Base-by-base conservation (phyloP, 208 protist genomes). In the Leishmania arabica region DNA sequence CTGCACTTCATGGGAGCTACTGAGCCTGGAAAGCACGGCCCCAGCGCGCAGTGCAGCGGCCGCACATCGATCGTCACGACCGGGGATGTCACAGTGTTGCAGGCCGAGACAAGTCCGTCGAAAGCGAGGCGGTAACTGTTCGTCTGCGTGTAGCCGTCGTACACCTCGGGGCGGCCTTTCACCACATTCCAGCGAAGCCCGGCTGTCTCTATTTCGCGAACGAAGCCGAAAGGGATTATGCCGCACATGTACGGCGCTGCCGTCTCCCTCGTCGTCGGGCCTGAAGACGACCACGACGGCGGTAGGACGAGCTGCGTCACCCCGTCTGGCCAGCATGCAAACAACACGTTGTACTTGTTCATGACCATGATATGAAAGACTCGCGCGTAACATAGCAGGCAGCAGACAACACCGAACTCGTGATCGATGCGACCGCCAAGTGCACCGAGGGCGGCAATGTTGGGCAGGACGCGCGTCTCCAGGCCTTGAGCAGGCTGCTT, bases 351-450 rank as follows among this genome's bases (percentile, higher is more conserved):
- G 72, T 70, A 40, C 64, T 85, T 75, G 72, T 90, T 92, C 31
- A 92, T 13, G 21, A 85, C 77, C 13, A 94, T 77, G 0, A 92
- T 11, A 80, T 94, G 82, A 27, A 88, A 84, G 24, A 85, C 64
- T 6, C 58, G 51, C 1, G 82, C 87, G 69, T 84, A 88, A 17
- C 75, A 49, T 11, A 90, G 51, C n/a, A 95, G 71, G 21, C 47
- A 78, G 58, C 64, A 81, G 42, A 94, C 77, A 15, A 84, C 81
- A 13, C 75, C 90, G 53, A 95, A 79, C 84, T 95, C 92, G 82
- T 97, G 93, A 80, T 97, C 93, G 24, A 95, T 75, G 47, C 93
- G 90, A 45, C 93, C 93, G n/a, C 93, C 93, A 17, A 95, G 83
- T 0, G 89, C 91, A 40, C 93, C 91, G 24, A 96, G 62, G 31